Evolutionary conservation across 2,329 filamentous ascomycete genomes (phyloP), one percentile per base, ranked within the genome.

Genomic region (Tolypocladium tundrense): DNA sequence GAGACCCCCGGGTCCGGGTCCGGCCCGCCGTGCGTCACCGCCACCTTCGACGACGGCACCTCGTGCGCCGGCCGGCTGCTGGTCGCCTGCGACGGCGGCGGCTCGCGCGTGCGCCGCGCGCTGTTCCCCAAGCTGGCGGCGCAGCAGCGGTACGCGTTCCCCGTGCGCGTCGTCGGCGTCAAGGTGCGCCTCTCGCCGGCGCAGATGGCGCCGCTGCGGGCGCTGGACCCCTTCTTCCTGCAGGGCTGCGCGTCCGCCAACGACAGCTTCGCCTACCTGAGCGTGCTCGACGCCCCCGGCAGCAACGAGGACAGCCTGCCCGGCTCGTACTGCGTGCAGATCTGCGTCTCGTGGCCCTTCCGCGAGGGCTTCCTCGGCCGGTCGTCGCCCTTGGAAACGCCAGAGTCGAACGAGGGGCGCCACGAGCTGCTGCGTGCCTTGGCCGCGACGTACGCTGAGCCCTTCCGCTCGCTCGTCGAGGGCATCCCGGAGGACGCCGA

Each of bases 221-320:
- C 69, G 1, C 72, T 83, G 0, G 81, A 85, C 56, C 77, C 81
- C 0, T 80, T 77, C 48, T 80, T 84, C 54, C 73, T 84, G 24
- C 80, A 84, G 55, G 81, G 81, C 0, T 74, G 75, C 0, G 75
- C 82, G 42, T 80, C 81, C 0, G 67, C 72, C 33, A 78, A 79
- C 4, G 73, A 79, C 48, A 73, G 74, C 0, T 84, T 79, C 63
- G 65, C 81, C 21, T 85, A 79, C 63, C 77, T 82, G 58, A 81
- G 79, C 55, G 75, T 80, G 21, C 73, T 83, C 3, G 75, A 81
- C 53, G 75, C 76, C 0, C 79, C 80, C 0, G 71, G 70, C 10
- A 80, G 78, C 57, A 69, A 69, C 8, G 58, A 68, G 4, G 63
- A 67, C 3, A 65, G 57, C 16, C 61, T 68, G 14, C 48, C 57